Percentiles rank a stretch among this genome's conserved stretches.
Evolutionary conservation across 2,329 filamentous ascomycete species (phyloP).

Genomic region (Alternaria arborescens): DNA sequence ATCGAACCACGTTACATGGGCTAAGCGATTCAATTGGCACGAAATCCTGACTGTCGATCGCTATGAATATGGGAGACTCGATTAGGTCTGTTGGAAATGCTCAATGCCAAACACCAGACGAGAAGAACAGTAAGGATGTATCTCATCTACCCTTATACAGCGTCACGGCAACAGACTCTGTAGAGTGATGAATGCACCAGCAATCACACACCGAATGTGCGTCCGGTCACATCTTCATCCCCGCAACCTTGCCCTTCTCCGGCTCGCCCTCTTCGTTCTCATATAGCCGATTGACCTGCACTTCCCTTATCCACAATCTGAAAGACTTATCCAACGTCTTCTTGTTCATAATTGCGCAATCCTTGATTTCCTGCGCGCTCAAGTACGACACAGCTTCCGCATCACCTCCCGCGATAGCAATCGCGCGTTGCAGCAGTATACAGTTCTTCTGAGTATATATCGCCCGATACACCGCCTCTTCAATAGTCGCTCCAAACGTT

Average conservation of each 20-base stretch:
- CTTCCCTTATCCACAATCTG: constrained; percentile 53
- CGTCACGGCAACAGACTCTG: fast-evolving
- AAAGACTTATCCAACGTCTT: constrained; percentile 50
- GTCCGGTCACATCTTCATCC: constrained; percentile 29
- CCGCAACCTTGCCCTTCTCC: constrained; percentile 31
- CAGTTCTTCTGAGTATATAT: constrained; percentile 51
- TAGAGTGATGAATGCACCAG: fast-evolving
- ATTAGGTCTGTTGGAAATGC: too few relatives aligned
- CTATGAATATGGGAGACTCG: fast-evolving
- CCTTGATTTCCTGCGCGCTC: constrained; percentile 48
- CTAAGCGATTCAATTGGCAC: too few relatives aligned
- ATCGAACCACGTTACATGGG: too few relatives aligned
- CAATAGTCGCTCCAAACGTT: constrained; percentile 47
- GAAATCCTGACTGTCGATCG: too few relatives aligned
- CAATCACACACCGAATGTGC: fast-evolving
- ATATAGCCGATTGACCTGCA: constrained; percentile 47
- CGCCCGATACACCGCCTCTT: constrained; percentile 54
- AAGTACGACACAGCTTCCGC: constrained; percentile 36
- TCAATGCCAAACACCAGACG: too few relatives aligned
- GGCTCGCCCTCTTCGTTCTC: constrained; percentile 46
- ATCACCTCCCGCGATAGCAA: constrained; percentile 41
- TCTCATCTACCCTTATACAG: fast-evolving
- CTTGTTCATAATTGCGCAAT: constrained; percentile 46
- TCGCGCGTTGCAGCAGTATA: constrained; percentile 47
- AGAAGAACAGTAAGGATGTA: too few relatives aligned